Conservation (phyloP, 1,139 yeast species). For the Candida sojae region DNA sequence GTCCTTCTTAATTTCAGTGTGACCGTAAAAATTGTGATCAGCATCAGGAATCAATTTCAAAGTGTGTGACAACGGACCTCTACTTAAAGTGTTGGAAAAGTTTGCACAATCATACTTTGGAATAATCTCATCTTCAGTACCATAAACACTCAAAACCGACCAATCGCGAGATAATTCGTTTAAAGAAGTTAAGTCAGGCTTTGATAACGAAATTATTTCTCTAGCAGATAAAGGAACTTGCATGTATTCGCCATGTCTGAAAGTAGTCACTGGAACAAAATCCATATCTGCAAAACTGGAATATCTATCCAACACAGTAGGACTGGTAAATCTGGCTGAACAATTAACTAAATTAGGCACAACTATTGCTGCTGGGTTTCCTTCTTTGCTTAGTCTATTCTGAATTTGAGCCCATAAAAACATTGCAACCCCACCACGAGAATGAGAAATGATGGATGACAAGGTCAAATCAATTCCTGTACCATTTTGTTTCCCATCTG, state of each 20-base stretch:
- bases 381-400: slow-evolving; percentile 29
- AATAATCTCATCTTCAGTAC: slow-evolving; percentile 64
- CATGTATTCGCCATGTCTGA: slow-evolving; percentile 53
- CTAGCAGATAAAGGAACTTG: slow-evolving; percentile 41
- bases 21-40: slow-evolving; percentile 79
- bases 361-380: slow-evolving; percentile 27
- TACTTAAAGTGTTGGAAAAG: slow-evolving; percentile 57
- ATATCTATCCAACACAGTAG: slow-evolving; percentile 40
- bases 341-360: slow-evolving; percentile 74
- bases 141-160: slow-evolving; percentile 70
- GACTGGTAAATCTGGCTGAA: slow-evolving; percentile 58
- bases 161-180: slow-evolving; percentile 45
- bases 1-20: slow-evolving; percentile 29
- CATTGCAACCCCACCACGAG: slow-evolving; percentile 80
- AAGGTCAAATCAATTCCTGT: slow-evolving; percentile 44
- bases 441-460: slow-evolving; percentile 67
- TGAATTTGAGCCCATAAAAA: slow-evolving; percentile 65
- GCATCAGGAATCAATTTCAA: slow-evolving; percentile 65
- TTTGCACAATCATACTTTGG: slow-evolving; percentile 63
- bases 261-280: slow-evolving; percentile 16
- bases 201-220: slow-evolving; percentile 59
- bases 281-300: slow-evolving; percentile 20
- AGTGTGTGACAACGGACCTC: slow-evolving; percentile 53
- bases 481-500: slow-evolving; percentile 35
- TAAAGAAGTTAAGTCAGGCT: slow-evolving; percentile 48